These are phyloP conservation scores for Xenosphaeropsis pyriputrescens DNA, from an alignment of 2,329 filamentous ascomycete genomes.

Conservation along the genomic window DNA sequence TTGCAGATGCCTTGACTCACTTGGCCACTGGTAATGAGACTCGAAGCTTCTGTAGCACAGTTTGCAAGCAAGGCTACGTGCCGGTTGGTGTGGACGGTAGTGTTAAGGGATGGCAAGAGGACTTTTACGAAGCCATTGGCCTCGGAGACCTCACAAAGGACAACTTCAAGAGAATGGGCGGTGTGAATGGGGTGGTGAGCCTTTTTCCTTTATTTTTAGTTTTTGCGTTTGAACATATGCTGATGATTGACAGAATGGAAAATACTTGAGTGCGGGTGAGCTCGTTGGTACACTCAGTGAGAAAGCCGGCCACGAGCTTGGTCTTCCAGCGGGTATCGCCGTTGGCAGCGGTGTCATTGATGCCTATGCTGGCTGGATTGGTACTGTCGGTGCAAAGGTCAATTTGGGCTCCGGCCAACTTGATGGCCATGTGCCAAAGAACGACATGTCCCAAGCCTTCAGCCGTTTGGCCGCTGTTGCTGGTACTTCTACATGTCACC, in stretches of 20 bases:
- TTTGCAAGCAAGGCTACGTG: slow-evolving; percentile 94
- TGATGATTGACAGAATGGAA: slow-evolving; percentile 55
- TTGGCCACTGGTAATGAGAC: slow-evolving; percentile 86
- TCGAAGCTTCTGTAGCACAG: slow-evolving; percentile 86
- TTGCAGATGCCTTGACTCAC: slow-evolving; percentile 86
- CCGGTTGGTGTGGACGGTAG: slow-evolving; percentile 95
- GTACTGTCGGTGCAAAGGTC: slow-evolving; percentile 95
- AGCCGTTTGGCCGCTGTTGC: slow-evolving; percentile 86
- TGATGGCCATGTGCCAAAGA: slow-evolving; percentile 52
- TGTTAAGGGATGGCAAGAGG: slow-evolving; percentile 95
- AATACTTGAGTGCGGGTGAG: slow-evolving; percentile 84
- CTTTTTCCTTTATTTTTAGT: slow-evolving; percentile 23
- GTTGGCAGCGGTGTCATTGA: slow-evolving; percentile 96
- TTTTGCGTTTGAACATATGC: slow-evolving; percentile 4
- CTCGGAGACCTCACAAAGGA: slow-evolving; percentile 73
- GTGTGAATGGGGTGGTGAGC: slow-evolving; percentile 87
- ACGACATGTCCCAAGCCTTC: slow-evolving; percentile 86
- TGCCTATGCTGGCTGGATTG: slow-evolving; percentile 97
- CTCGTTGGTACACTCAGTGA: slow-evolving; percentile 75
- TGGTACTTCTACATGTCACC: slow-evolving; percentile 91
- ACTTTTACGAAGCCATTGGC: slow-evolving; percentile 79
- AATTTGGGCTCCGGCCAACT: slow-evolving; percentile 55
- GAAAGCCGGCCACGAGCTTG: slow-evolving; percentile 69
- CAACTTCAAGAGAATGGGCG: slow-evolving; percentile 85
- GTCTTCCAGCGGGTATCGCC: slow-evolving; percentile 73